Evolutionary conservation across 805 yeast genomes (phyloP).

Genomic region (Wickerhamomyces ciferrii): DNA sequence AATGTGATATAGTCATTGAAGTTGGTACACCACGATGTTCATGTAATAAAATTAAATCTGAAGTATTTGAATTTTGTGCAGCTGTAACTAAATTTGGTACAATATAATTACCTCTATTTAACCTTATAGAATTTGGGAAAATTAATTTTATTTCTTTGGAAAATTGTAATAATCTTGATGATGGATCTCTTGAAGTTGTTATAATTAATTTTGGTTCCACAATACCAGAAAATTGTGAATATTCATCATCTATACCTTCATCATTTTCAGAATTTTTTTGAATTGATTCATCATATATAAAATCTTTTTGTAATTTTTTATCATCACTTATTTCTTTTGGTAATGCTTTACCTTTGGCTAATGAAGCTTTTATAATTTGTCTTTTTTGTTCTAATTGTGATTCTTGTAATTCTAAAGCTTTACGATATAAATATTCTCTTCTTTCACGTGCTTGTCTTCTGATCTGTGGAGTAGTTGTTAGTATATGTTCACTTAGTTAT

Average conservation of each 20-base stretch:
- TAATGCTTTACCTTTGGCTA: constrained; percentile 87
- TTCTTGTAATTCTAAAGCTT: constrained; percentile 87
- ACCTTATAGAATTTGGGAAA: constrained; percentile 83
- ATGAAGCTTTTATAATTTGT: constrained; percentile 77
- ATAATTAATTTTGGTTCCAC: constrained; percentile 87
- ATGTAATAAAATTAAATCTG: constrained; percentile 82
- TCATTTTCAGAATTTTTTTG: constrained; percentile 27
- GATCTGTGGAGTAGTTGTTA: constrained; percentile 8
- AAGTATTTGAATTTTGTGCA: constrained; percentile 73
- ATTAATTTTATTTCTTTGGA: constrained; percentile 86
- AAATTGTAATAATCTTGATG: constrained; percentile 80
- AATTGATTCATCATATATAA: constrained; percentile 78
- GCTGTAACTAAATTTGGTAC: constrained; percentile 81
- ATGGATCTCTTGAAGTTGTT: constrained; percentile 91
- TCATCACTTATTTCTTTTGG: constrained; percentile 92
- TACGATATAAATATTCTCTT: constrained; percentile 85
- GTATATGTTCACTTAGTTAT: not conserved
- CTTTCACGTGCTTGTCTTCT: constrained; percentile 96
- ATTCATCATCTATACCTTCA: constrained; percentile 81
- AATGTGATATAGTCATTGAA: constrained; percentile 84
- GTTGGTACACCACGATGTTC: constrained; percentile 99
- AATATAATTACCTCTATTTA: constrained; percentile 90
- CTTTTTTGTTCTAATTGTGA: constrained; percentile 81
- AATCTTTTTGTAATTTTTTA: constrained; percentile 71
- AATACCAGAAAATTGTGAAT: constrained; percentile 79